phyloP scores from a whole-genome alignment of 139 green algal species.

The Asterochloris erici region DNA sequence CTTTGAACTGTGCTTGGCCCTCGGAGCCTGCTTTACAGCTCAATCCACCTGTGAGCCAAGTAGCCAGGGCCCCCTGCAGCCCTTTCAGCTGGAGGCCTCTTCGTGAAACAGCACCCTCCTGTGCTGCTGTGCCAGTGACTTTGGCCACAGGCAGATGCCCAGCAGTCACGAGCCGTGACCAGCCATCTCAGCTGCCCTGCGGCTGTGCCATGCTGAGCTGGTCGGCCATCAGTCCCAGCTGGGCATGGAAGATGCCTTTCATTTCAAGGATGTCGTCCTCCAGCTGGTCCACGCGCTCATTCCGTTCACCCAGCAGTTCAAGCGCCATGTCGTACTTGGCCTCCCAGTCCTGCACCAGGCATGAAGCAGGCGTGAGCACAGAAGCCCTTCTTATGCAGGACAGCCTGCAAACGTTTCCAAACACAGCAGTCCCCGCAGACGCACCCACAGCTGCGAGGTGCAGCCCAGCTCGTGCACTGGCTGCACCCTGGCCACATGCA shows the following conservation, averaged over 20 bases:
- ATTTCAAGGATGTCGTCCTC: slow-evolving; percentile 77
- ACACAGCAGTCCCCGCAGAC: not conserved
- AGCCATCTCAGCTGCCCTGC: not conserved
- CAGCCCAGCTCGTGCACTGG: no score
- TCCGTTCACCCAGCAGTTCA: slow-evolving; percentile 64
- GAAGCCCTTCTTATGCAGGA: not conserved
- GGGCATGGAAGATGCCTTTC: slow-evolving; percentile 72
- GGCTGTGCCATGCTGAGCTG: slow-evolving; percentile 24
- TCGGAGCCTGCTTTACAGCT: no score
- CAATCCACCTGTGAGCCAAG: no score
- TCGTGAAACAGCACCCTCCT: no score
- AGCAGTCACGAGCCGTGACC: no score
- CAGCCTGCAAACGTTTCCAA: not conserved
- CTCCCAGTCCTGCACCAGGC: slow-evolving; percentile 1
- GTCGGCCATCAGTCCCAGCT: slow-evolving; percentile 46
- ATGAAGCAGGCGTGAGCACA: not conserved
- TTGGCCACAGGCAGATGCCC: no score
- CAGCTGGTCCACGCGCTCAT: slow-evolving; percentile 66
- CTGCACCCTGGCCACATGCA: no score
- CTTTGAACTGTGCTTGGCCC: no score
- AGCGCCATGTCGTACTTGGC: slow-evolving; percentile 38
- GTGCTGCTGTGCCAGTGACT: no score
- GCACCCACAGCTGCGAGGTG: no score
- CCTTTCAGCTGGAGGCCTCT: no score
- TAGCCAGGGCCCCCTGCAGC: no score